phyloP scores from a whole-genome alignment of 805 yeast genomes.

The Candida taoyuanica region DNA sequence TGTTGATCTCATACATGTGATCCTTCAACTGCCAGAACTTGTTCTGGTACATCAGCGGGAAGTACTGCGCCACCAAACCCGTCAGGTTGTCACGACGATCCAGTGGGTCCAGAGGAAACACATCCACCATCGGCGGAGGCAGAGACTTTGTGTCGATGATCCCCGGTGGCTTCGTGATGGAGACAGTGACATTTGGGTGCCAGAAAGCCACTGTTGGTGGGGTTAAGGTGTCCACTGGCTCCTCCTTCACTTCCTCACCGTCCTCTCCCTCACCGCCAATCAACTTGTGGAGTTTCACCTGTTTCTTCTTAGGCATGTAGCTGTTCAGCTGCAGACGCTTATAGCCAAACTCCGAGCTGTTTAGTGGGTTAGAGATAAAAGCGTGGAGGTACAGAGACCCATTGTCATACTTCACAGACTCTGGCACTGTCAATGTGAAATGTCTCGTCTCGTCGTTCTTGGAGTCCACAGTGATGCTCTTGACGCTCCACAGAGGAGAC shows the following conservation, averaged over 20 bases:
- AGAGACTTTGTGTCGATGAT: constrained; percentile 16
- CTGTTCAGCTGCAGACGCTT: constrained; percentile 26
- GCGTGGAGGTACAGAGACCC: constrained; percentile 34
- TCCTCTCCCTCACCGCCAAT: constrained; percentile 21
- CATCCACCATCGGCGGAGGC: constrained; percentile 24
- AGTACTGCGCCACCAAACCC: constrained; percentile 32
- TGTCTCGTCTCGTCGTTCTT: constrained; percentile 14
- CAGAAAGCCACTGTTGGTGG: constrained; percentile 28
- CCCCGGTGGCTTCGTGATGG: constrained; percentile 24
- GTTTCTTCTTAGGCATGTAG: constrained; percentile 28
- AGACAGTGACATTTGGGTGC: constrained; percentile 35
- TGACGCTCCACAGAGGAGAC: constrained; percentile 5
- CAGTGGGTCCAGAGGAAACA: constrained; percentile 26
- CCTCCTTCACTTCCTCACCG: constrained; percentile 17
- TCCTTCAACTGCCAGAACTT: constrained; percentile 36
- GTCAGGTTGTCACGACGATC: constrained; percentile 29
- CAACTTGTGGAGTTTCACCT: constrained; percentile 28
- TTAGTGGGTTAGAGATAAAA: constrained; percentile 21
- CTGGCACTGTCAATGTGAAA: constrained; percentile 12
- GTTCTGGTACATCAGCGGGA: constrained; percentile 34
- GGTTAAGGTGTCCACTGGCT: background rate
- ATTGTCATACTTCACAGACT: constrained; percentile 24
- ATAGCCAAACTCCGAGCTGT: constrained; percentile 18
- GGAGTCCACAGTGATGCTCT: constrained; percentile 6
- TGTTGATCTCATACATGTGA: constrained; percentile 32